Evolutionary conservation across 495 filamentous ascomycete species (phyloP).

Genomic region (Sporormia fimetaria): DNA sequence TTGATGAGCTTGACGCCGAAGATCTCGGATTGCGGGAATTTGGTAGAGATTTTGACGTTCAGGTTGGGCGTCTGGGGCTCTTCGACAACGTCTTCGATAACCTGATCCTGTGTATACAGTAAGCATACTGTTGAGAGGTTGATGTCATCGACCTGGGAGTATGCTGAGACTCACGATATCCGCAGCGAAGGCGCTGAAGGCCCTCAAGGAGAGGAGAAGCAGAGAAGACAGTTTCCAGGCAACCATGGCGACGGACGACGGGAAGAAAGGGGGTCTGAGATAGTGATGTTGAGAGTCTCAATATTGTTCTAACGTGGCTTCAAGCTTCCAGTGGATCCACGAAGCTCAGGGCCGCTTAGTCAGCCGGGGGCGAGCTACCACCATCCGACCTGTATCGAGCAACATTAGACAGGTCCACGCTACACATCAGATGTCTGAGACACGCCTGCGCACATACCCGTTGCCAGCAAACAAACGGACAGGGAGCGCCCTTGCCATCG

Average conservation of each 20-base stretch:
- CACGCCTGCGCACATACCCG: too few species aligned
- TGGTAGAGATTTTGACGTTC: slow-evolving; percentile 61
- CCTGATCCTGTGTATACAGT: slow-evolving; percentile 34
- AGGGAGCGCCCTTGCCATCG: too few species aligned
- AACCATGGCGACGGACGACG: slow-evolving; percentile 42
- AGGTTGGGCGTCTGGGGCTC: slow-evolving; percentile 41
- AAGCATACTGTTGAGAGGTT: slow-evolving; percentile 15
- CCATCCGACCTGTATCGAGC: too few species aligned
- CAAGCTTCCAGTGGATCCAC: too few species aligned
- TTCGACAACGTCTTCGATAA: slow-evolving; percentile 33
- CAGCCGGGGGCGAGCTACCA: too few species aligned
- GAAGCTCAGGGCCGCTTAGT: too few species aligned
- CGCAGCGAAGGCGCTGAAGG: slow-evolving; percentile 49
- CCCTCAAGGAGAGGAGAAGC: slow-evolving; percentile 58
- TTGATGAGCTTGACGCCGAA: slow-evolving; percentile 96
- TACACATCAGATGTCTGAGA: too few species aligned
- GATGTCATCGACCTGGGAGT: slow-evolving; percentile 10
- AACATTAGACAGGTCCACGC: too few species aligned
- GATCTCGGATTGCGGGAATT: slow-evolving; percentile 80
- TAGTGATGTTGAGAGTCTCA: too few species aligned
- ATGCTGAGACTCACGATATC: slow-evolving; percentile 45
- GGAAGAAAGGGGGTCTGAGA: slow-evolving; percentile 1
- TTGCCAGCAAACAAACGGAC: too few species aligned
- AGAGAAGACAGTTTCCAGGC: slow-evolving; percentile 60
- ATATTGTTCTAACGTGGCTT: too few species aligned